Evolutionary conservation across 495 filamentous ascomycete species (phyloP), one percentile per base, ranked within the genome.

Genomic region (Penicillium argentinense): DNA sequence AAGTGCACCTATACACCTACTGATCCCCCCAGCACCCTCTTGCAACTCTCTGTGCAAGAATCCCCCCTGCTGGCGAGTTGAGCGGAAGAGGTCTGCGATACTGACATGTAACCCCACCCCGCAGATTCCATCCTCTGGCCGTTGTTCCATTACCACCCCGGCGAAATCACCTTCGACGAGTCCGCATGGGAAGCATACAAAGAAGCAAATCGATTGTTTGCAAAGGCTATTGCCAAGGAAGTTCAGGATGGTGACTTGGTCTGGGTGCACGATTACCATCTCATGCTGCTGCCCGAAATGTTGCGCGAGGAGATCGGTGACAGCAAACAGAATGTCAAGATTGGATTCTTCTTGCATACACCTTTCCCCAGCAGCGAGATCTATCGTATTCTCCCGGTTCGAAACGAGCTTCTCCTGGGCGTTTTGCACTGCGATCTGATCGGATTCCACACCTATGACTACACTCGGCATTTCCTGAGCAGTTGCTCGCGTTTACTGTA

Each of bases 291-390:
- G 14, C 92, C 92, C 3, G 80, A 87, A 51, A 92, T 98, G 88
- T 77, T 98, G 29, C 87, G 92, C 51, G 86, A 96, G 56, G 89
- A 91, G 60, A 79, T 87, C 42, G 85, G 84, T 17, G 68, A 81
- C 27, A 73, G 68, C 27, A 85, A 87, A 64, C 84, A 87, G 67
- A 92, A 95, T 54, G 81, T 97, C 54, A 96, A 92, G 73, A 89
- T 98, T 58, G 92, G 91, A 42, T 97, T 97, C 77, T 97, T 96
- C 76, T 76, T 98, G 22, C 93, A 98, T 56, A 98, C 92, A 0
- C 91, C 93, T 2, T 98, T 98, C 70, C 92, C 92, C n/a, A 91
- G 87, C 65, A 91, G 87, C 51, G 92, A 98, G 65, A 95, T 98
- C 56, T 98, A 96, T 67, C 83, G 92, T 27, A 96, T 97, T 49